phyloP scores from a whole-genome alignment of 305 asterid genomes.

The Vinca major region DNA sequence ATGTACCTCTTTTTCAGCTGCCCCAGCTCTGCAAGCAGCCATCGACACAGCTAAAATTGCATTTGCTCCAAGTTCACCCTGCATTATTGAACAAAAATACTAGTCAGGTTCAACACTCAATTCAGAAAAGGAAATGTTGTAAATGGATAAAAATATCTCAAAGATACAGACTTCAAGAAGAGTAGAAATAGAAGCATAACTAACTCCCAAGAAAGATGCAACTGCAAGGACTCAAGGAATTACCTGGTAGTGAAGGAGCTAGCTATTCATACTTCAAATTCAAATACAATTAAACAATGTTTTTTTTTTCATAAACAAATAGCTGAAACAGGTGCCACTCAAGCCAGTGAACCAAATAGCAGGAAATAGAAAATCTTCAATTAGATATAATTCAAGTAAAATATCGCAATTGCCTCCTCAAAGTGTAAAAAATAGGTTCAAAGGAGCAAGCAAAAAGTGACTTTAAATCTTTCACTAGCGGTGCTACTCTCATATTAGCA shows the following conservation, averaged over 20 bases:
- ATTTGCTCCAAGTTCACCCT: slow-evolving; percentile 97
- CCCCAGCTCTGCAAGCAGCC: slow-evolving; percentile 99
- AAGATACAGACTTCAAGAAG: neutral
- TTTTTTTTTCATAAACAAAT: neutral
- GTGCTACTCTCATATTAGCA: neutral
- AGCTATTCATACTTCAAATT: neutral
- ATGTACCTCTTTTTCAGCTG: slow-evolving; percentile 92
- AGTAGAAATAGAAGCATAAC: neutral
- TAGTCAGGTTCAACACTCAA: neutral
- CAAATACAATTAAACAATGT: neutral
- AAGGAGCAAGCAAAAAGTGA: neutral
- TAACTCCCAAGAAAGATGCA: neutral
- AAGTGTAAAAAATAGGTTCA: neutral
- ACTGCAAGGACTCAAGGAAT: neutral
- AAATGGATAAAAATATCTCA: neutral
- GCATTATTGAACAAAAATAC: slow-evolving; percentile 9
- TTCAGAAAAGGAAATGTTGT: neutral
- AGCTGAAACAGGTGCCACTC: neutral
- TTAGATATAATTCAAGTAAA: neutral
- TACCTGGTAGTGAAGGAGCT: neutral
- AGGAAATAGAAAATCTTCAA: neutral
- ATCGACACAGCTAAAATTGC: slow-evolving; percentile 94
- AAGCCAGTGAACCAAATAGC: neutral
- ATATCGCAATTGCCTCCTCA: neutral
- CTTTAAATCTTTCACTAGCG: neutral